These are phyloP conservation scores for Westerdykella aurantiaca DNA, from an alignment of 2,329 filamentous ascomycete genomes.

Conservation along the genomic window DNA sequence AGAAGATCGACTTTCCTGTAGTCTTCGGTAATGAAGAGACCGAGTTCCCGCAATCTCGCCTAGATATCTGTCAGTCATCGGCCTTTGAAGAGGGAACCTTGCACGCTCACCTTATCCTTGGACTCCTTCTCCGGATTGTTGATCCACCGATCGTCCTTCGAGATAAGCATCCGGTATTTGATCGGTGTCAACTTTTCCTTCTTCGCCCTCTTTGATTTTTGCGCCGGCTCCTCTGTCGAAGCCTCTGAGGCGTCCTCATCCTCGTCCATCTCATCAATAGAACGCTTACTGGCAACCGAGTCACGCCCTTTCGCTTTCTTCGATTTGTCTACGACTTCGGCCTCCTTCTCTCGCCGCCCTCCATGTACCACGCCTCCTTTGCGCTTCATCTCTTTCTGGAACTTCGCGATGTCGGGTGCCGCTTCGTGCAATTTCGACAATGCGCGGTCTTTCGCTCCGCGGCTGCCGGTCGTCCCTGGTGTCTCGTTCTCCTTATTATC, in stretches of 20 bases:
- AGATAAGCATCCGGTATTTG: conserved; percentile 71
- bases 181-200: conserved; percentile 52
- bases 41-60: conserved; percentile 75
- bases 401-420: conserved; percentile 79
- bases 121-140: conserved; percentile 68
- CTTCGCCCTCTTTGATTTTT: conserved; percentile 57
- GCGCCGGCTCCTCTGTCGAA: conserved; percentile 50
- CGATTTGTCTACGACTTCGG: conserved; percentile 35
- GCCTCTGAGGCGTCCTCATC: conserved; percentile 37
- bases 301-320: conserved; percentile 29
- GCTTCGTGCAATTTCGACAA: conserved; percentile 68
- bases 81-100: neutral
- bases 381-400: conserved; percentile 90
- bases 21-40: conserved; percentile 74
- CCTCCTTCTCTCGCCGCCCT: conserved; percentile 33
- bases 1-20: conserved; percentile 74
- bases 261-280: conserved; percentile 41
- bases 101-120: conserved; percentile 63
- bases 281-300: conserved; percentile 41
- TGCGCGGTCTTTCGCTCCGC: conserved; percentile 84
- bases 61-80: conserved; percentile 32
- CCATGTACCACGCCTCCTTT: conserved; percentile 60
- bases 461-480: conserved; percentile 67
- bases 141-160: conserved; percentile 79
- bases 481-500: conserved; percentile 77